These are phyloP conservation scores for Scenedesmus sp. DNA, from an alignment of 163 green algal species.

Conservation along the genomic window DNA sequence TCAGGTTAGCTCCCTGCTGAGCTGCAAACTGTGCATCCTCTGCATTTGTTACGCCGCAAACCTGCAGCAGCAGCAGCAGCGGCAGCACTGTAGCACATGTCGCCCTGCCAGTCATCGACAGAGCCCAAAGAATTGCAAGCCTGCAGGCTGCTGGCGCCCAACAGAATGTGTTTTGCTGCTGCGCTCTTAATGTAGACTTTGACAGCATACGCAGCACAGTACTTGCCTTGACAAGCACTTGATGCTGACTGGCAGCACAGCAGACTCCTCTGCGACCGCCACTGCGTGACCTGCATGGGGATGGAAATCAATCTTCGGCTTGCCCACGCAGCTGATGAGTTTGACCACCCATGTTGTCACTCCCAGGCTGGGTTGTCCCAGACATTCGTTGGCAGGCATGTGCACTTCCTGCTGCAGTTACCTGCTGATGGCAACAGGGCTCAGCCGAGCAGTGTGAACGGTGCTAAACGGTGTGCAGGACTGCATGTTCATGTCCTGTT, in stretches of 20 bases:
- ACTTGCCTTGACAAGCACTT: conserved; percentile 26
- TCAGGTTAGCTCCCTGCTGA: conserved; percentile 64
- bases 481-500: not conserved
- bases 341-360: not conserved
- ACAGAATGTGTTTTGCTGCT: not conserved
- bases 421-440: not conserved
- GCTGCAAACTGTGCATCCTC: conserved; percentile 80
- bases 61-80: conserved; percentile 60
- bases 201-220: not conserved
- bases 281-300: not conserved
- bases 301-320: not conserved
- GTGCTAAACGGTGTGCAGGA: not conserved
- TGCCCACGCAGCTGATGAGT: not conserved
- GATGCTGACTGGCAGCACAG: conserved; percentile 1
- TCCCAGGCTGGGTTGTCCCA: not conserved
- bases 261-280: not conserved
- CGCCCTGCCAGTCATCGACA: not conserved
- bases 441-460: not conserved
- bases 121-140: not conserved
- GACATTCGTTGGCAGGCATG: not conserved
- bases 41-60: conserved; percentile 84
- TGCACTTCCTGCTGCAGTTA: not conserved
- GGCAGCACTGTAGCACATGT: conserved; percentile 66
- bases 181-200: not conserved
- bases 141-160: not conserved